Base-by-base conservation (phyloP, 2,329 filamentous ascomycete genomes). In the Podosphaera fusca region DNA sequence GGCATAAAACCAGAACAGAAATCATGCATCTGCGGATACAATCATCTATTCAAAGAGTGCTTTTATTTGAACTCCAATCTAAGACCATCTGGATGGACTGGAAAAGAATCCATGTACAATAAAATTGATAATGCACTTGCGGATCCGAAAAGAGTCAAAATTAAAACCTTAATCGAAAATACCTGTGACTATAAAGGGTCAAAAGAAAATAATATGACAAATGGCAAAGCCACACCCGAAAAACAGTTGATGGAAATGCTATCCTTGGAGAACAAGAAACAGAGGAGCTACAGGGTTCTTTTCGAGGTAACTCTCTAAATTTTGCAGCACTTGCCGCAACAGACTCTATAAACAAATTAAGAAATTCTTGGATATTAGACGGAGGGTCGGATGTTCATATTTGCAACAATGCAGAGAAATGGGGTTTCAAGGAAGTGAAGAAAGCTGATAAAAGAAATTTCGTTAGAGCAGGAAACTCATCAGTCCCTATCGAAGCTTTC, bases 131-230 rank as follows among this genome's bases (percentile, higher is more conserved):
- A 21, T 31, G 51, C 51, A 40, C 51, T 54, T 6, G 33, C 35
- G 40, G 51, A 40, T 21, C 34, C 34, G 21, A 54, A 40, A 21
- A 54, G 51, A 54, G n/a, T 54, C 10, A 54, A 54, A 54, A n/a
- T 54, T n/a, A 54, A 54, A 54, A 54, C 51, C 21, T 54, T 54
- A 31, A 30, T 38, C 29, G 29, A n/a, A 54, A 54, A 54, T 21
- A 29, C 14, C 9, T 14, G 5, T 12, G 29, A 54, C 4, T 54
- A 38, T 30, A n/a, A 54, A 21, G 49, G 49, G n/a, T 10, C 9
- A 50, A 31, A 10, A 10, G 29, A 52, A 14, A 34, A 34, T 12
- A 35, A 34, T 2, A 7, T 10, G 7, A 54, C 36, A 38, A 54
- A 36, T 29, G 40, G 40, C 30, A 49, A n/a, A 21, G 21, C 1